phyloP scores from a whole-genome alignment of 345 rosid species.

The Arabis hirsuta region DNA sequence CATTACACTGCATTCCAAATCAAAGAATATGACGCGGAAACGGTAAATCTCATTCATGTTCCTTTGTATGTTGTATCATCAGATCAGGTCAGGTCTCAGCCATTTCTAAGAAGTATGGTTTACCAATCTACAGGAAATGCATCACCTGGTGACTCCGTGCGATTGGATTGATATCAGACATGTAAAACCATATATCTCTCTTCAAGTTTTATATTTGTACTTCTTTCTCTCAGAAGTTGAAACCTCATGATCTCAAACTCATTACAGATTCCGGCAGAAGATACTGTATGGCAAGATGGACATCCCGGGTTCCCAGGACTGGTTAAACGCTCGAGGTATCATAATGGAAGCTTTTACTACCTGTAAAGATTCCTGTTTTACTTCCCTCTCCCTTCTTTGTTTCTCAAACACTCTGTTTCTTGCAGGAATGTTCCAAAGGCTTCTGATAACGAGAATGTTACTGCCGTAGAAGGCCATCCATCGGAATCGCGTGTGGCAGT shows the following conservation, averaged over 20 bases:
- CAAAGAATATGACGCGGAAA: slow-evolving; percentile 22
- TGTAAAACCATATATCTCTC: slow-evolving; percentile 29
- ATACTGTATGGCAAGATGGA: slow-evolving; percentile 61
- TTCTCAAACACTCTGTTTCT: slow-evolving; percentile 9
- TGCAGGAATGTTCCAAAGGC: background rate
- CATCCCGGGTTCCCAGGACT: slow-evolving; percentile 47
- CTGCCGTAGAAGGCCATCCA: slow-evolving; percentile 4
- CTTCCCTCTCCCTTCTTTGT: background rate
- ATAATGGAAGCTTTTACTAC: slow-evolving; percentile 3
- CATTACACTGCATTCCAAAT: background rate
- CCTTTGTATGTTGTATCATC: slow-evolving; percentile 23
- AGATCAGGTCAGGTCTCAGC: slow-evolving; percentile 25
- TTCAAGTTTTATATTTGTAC: background rate
- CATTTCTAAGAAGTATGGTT: slow-evolving; percentile 20
- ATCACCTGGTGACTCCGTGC: slow-evolving; percentile 24
- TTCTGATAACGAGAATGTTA: background rate
- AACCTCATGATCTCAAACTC: slow-evolving; percentile 30
- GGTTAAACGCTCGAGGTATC: slow-evolving; percentile 12
- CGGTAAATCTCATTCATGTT: slow-evolving; percentile 28
- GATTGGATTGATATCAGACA: slow-evolving; percentile 41
- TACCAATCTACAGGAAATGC: slow-evolving; percentile 35
- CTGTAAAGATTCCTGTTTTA: background rate
- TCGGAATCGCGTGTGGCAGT: background rate
- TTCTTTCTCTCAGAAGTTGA: slow-evolving; percentile 17
- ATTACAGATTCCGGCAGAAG: slow-evolving; percentile 64